phyloP scores from a whole-genome alignment of 2,329 filamentous ascomycete species.

The Paraphaeosphaeria sporulosa region DNA sequence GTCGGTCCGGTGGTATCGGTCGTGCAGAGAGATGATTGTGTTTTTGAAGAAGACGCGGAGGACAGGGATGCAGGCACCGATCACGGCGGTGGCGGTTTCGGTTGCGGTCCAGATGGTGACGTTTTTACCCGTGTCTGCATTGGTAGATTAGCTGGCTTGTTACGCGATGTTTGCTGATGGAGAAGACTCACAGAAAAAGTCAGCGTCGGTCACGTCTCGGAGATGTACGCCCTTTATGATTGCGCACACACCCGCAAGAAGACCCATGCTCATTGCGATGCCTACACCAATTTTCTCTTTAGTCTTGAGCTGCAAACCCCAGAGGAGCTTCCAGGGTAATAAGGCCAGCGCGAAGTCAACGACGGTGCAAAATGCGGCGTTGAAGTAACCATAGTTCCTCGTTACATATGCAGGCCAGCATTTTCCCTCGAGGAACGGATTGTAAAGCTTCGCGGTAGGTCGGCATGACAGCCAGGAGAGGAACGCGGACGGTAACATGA shows the following conservation, averaged over 20 bases:
- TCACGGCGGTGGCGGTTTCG: conserved; percentile 39
- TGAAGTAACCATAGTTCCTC: conserved; percentile 38
- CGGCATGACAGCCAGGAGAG: conserved; percentile 31
- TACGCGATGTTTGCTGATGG: neutral
- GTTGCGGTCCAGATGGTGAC: conserved; percentile 40
- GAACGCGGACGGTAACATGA: conserved; percentile 35
- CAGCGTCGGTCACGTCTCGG: conserved; percentile 29
- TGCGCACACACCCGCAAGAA: conserved; percentile 36
- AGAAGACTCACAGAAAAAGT: conserved; percentile 30
- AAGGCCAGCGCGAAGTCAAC: conserved; percentile 37
- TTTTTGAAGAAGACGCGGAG: conserved; percentile 43
- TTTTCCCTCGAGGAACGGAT: conserved; percentile 21
- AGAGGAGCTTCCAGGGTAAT: conserved; percentile 38
- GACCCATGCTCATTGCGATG: conserved; percentile 41
- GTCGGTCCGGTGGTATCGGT: conserved; percentile 6
- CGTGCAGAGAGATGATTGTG: conserved; percentile 21
- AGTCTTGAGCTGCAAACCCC: conserved; percentile 28
- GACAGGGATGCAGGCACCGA: conserved; percentile 39
- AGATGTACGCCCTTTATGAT: conserved; percentile 37
- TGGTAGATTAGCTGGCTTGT: neutral
- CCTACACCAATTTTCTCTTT: conserved; percentile 39
- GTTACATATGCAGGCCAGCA: conserved; percentile 30
- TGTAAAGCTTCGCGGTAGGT: conserved; percentile 28
- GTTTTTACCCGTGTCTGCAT: conserved; percentile 36
- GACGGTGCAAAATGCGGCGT: conserved; percentile 33